Conservation (phyloP, 2,329 filamentous ascomycete genomes). For the Aspergillus costaricaensis region DNA sequence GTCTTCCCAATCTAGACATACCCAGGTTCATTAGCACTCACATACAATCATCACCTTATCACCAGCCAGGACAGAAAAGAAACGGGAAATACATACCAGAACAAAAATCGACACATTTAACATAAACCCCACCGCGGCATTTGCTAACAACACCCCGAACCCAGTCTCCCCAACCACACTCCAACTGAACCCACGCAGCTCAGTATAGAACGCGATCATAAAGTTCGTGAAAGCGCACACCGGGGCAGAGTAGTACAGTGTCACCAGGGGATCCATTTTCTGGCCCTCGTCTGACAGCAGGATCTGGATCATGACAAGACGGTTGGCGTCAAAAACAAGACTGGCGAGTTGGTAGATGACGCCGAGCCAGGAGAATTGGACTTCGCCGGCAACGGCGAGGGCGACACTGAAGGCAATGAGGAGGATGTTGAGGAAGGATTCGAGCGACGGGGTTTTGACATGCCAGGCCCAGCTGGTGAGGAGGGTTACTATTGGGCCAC, state of each 20-base stretch:
- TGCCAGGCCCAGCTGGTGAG: slow-evolving; percentile 82
- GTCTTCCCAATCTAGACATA: slow-evolving; percentile 73
- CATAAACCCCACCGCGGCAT: slow-evolving; percentile 73
- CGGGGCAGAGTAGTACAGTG: slow-evolving; percentile 85
- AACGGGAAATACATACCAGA: slow-evolving; percentile 59
- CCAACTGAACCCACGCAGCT: slow-evolving; percentile 57
- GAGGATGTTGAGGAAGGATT: slow-evolving; percentile 83
- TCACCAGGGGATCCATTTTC: slow-evolving; percentile 83
- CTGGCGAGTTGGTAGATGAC: slow-evolving; percentile 69
- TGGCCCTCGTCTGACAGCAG: slow-evolving; percentile 71
- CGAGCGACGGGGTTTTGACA: slow-evolving; percentile 74
- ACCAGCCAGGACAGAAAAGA: not conserved
- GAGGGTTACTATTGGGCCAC: slow-evolving; percentile 89
- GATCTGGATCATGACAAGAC: slow-evolving; percentile 78
- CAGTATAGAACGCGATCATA: slow-evolving; percentile 64
- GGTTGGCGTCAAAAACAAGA: slow-evolving; percentile 73
- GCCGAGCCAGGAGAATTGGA: slow-evolving; percentile 70
- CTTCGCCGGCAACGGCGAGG: slow-evolving; percentile 88
- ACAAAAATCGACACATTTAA: slow-evolving; percentile 81
- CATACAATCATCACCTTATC: not conserved
- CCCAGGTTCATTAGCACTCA: not conserved
- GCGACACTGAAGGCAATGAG: slow-evolving; percentile 90
- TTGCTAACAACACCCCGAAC: slow-evolving; percentile 63
- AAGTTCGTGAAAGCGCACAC: slow-evolving; percentile 77
- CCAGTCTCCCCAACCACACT: slow-evolving; percentile 9